Conservation (phyloP, 75 land plant genomes). For the Chamaecyparis obtusa region DNA sequence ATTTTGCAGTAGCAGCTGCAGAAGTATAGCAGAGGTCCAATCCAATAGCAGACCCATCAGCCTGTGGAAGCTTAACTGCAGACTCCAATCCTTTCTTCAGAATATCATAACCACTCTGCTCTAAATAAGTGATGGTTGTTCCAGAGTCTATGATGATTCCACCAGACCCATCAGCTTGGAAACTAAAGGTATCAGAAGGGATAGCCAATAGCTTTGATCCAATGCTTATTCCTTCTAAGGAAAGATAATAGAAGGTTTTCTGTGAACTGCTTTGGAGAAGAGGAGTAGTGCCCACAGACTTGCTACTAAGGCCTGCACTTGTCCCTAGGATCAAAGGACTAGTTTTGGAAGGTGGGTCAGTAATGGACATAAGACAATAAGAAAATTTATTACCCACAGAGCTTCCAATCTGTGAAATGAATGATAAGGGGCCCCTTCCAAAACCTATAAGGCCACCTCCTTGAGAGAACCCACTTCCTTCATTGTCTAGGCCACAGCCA, state of each 20-base stretch:
- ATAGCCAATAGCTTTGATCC: constrained; percentile 9
- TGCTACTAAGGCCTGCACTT: not conserved
- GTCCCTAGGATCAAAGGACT: constrained; percentile 16
- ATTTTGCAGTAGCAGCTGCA: not conserved
- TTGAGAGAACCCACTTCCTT: constrained; percentile 10
- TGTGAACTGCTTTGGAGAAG: not conserved
- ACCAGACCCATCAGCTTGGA: constrained; percentile 17
- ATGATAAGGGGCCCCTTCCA: constrained; percentile 34
- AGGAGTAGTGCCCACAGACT: constrained; percentile 9
- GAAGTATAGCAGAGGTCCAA: constrained; percentile 30
- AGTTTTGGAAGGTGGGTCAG: constrained; percentile 2
- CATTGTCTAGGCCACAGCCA: constrained; percentile 30
- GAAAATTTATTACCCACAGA: constrained; percentile 23
- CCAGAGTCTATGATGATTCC: constrained; percentile 31
- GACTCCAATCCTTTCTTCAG: not conserved
- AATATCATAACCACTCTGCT: constrained; percentile 1
- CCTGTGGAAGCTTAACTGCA: not conserved
- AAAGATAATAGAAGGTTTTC: constrained; percentile 25
- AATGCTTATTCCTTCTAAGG: constrained; percentile 27
- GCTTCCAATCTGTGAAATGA: constrained; percentile 28
- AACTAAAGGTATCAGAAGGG: constrained; percentile 2
- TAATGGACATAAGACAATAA: constrained; percentile 26
- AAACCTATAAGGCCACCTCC: constrained; percentile 32
- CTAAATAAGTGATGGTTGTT: constrained; percentile 25
- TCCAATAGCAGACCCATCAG: constrained; percentile 16